These are phyloP conservation scores for Aspergillus pseudoglaucus DNA, from an alignment of 2,329 filamentous ascomycete genomes.

Conservation along the genomic window DNA sequence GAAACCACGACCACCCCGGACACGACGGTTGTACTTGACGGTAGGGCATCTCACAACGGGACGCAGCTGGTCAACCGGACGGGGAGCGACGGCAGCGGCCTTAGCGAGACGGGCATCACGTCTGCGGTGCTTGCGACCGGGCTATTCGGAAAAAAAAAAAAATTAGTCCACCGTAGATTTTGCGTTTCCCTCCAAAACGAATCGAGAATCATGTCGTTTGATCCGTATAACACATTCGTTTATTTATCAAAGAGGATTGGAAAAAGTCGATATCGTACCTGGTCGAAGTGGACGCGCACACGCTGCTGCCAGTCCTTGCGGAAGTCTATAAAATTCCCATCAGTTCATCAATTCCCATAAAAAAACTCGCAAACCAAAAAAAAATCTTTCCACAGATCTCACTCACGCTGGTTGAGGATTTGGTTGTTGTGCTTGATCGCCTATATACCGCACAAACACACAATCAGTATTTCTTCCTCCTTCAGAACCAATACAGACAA, in stretches of 20 bases:
- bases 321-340: conserved; percentile 61
- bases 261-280: conserved; percentile 61
- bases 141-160: conserved; percentile 54
- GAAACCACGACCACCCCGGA: conserved; percentile 95
- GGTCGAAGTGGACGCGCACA: conserved; percentile 99
- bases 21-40: conserved; percentile 98
- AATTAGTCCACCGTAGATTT: conserved; percentile 27
- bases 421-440: conserved; percentile 99
- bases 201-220: not conserved
- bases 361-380: conserved; percentile 9
- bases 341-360: conserved; percentile 17
- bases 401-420: conserved; percentile 90
- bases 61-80: conserved; percentile 93
- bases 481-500: not conserved
- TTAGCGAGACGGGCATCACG: conserved; percentile 87
- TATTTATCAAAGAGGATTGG: conserved; percentile 7
- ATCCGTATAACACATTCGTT: conserved; percentile 7
- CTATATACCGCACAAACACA: conserved; percentile 42
- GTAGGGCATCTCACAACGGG: conserved; percentile 96
- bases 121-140: conserved; percentile 91
- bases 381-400: conserved; percentile 4
- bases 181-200: conserved; percentile 5
- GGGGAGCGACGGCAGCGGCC: conserved; percentile 90
- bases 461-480: conserved; percentile 12
- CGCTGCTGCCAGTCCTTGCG: conserved; percentile 99